A percentile compares a stretch with the other conserved stretches of the same genome.
These are phyloP conservation scores for Talaromyces amestolkiae DNA, from an alignment of 2,329 filamentous ascomycete genomes.

Conservation along the genomic window DNA sequence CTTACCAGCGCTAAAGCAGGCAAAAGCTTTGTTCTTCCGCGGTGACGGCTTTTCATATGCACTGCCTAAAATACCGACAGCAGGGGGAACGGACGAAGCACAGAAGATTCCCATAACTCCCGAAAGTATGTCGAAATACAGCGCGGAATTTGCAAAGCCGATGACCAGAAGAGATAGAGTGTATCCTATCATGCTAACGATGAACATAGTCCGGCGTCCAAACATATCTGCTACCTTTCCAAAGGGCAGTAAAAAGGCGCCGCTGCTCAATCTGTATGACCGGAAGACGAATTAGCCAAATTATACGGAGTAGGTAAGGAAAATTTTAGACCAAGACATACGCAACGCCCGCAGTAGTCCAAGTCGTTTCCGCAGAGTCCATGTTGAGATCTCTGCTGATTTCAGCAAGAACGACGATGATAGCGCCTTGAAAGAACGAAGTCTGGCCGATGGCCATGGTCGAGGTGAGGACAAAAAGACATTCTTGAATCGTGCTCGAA, in stretches of 20 bases:
- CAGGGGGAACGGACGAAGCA: slow-evolving; percentile 63
- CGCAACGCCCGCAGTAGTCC: slow-evolving; percentile 63
- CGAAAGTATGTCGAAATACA: slow-evolving; percentile 61
- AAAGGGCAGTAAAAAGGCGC: slow-evolving; percentile 65
- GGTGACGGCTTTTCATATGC: slow-evolving; percentile 61
- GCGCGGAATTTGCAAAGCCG: slow-evolving; percentile 59
- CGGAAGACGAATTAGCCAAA: not conserved
- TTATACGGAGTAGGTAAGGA: not conserved
- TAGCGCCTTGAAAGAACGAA: slow-evolving; percentile 58
- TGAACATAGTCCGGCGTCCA: slow-evolving; percentile 61
- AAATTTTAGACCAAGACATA: slow-evolving; percentile 30
- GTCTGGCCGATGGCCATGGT: slow-evolving; percentile 66
- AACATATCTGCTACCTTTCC: slow-evolving; percentile 65
- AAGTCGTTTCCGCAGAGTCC: slow-evolving; percentile 65
- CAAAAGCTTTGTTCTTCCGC: slow-evolving; percentile 65
- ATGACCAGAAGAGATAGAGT: slow-evolving; percentile 56
- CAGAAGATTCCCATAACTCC: slow-evolving; percentile 64
- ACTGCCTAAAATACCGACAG: slow-evolving; percentile 62
- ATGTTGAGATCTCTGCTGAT: slow-evolving; percentile 61
- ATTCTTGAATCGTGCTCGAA: slow-evolving; percentile 60
- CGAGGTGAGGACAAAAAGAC: slow-evolving; percentile 63
- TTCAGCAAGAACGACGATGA: slow-evolving; percentile 61
- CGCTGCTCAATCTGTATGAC: slow-evolving; percentile 55
- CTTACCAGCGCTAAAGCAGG: slow-evolving; percentile 54
- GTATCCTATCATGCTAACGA: slow-evolving; percentile 60